A percentile compares a stretch with the other conserved stretches of the same genome.
Conservation (phyloP, 108 stramenopile genomes). For the Fragilariopsis cylindrus region DNA sequence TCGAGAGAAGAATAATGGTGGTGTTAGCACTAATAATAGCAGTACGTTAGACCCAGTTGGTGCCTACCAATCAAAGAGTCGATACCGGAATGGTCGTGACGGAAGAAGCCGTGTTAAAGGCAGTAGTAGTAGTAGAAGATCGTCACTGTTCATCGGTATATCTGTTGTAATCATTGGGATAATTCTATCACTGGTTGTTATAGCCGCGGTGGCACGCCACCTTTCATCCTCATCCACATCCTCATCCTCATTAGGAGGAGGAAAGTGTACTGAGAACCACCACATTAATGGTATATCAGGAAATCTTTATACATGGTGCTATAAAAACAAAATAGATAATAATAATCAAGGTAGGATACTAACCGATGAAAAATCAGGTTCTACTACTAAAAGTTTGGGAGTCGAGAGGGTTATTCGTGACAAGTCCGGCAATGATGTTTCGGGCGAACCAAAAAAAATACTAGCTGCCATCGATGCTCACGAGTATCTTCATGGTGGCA, state of each 20-base stretch:
- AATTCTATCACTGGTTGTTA: too few species aligned
- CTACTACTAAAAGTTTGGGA: not conserved
- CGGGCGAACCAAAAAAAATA: not conserved
- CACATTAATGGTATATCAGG: constrained; percentile 7
- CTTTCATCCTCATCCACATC: too few species aligned
- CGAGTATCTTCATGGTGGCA: not conserved
- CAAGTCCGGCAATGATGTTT: not conserved
- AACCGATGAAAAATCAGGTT: not conserved
- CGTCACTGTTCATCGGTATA: too few species aligned
- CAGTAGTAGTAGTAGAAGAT: too few species aligned
- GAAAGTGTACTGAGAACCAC: constrained; percentile 6
- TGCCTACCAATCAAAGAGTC: too few species aligned
- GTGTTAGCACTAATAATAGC: too few species aligned
- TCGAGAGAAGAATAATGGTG: too few species aligned
- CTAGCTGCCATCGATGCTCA: not conserved
- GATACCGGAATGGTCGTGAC: too few species aligned
- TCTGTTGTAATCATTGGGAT: too few species aligned
- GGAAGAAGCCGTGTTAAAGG: too few species aligned
- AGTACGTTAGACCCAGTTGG: too few species aligned
- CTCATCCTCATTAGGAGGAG: not conserved
- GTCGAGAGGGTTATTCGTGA: constrained; percentile 6
- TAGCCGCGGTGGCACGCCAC: too few species aligned
- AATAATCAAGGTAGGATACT: not conserved
- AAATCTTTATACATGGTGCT: constrained; percentile 10
- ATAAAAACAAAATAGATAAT: not conserved